Evolutionary conservation across 768 basidiomycete species (phyloP), one percentile per base, ranked within the genome.

Genomic region (Lentinula lateritia): DNA sequence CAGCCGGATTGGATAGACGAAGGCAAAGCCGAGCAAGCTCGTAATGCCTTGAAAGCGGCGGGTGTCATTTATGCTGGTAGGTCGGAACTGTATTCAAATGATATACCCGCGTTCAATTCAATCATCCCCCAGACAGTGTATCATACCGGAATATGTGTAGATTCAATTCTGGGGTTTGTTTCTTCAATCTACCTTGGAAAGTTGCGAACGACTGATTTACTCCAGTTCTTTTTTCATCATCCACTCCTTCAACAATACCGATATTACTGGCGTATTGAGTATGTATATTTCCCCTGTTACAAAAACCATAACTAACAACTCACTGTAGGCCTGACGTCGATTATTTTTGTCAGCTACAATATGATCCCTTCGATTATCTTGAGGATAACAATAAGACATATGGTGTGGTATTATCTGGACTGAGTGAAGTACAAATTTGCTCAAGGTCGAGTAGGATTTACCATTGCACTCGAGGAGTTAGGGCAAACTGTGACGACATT

Each of bases 361-460:
- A 84, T 62, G 91, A 93, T 66, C 92, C 93, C 0, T 95, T 95
- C 79, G 71, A 86, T 50, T 78, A 84, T 60, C 93, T 95, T 91
- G 78, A 89, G 67, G 83, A 87, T 53, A 78, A 89, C 63, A 68
- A 80, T 53, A 81, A 81, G 62, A 64, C 76, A 8, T 81, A 81
- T 60, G 77, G 80, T 78, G 50, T 34, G 74, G 64, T 23, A 15
- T 16, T n/a, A 5, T 3, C n/a, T 15, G 12, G 16, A 28, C 28
- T 20, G 23, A 52, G 12, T 34, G 32, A 53, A n/a, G 16, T n/a
- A 42, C 13, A 50, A 15, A 28, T 3, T 43, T 34, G 34, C 36
- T 42, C 45, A 55, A 45, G 8, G 38, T 18, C 7, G 34, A 23
- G 28, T 58, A 83, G 81, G 80, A 1, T 88, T 87, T 69, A 86